phyloP scores from a whole-genome alignment of 2,329 filamentous ascomycete genomes.

The Dactylellina drechsleri region DNA sequence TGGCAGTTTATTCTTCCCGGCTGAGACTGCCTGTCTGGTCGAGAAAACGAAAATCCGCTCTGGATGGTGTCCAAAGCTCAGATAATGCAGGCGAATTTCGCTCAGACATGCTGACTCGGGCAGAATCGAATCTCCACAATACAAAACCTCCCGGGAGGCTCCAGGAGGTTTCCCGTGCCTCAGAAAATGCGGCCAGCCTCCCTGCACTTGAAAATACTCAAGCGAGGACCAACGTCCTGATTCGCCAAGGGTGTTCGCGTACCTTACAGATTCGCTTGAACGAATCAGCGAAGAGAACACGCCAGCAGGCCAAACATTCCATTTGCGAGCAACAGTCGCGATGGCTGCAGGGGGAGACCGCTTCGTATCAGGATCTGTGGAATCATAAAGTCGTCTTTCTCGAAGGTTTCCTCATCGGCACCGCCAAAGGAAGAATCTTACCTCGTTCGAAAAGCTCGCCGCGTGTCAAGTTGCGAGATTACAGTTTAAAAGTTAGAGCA shows the following conservation, averaged over 20 bases:
- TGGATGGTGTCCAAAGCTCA: conserved; percentile 36
- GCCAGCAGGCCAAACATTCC: conserved; percentile 8
- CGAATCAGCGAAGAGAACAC: conserved; percentile 9
- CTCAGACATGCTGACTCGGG: background rate
- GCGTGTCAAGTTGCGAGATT: conserved; percentile 6
- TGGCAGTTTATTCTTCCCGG: conserved; percentile 32
- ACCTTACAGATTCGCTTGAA: conserved; percentile 53
- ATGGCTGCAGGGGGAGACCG: conserved; percentile 41
- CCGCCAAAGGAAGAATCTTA: conserved; percentile 17
- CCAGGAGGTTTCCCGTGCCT: conserved; percentile 23
- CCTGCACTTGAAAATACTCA: conserved; percentile 9
- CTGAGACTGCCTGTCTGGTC: conserved; percentile 30
- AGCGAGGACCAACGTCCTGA: conserved; percentile 28
- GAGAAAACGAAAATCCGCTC: conserved; percentile 14
- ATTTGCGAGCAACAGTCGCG: conserved; percentile 8
- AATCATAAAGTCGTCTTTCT: conserved; percentile 30
- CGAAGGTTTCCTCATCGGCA: conserved; percentile 46
- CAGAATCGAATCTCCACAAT: too few species aligned
- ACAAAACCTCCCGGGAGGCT: background rate
- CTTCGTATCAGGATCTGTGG: conserved; percentile 46
- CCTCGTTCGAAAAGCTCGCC: conserved; percentile 1
- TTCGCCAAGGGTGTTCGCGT: conserved; percentile 36
- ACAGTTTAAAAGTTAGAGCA: conserved; percentile 1
- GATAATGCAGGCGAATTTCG: background rate
- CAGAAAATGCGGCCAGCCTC: conserved; percentile 40